Conservation (phyloP, 371 early-diverging fungal genomes). For the Dichotomocladium elegans region DNA sequence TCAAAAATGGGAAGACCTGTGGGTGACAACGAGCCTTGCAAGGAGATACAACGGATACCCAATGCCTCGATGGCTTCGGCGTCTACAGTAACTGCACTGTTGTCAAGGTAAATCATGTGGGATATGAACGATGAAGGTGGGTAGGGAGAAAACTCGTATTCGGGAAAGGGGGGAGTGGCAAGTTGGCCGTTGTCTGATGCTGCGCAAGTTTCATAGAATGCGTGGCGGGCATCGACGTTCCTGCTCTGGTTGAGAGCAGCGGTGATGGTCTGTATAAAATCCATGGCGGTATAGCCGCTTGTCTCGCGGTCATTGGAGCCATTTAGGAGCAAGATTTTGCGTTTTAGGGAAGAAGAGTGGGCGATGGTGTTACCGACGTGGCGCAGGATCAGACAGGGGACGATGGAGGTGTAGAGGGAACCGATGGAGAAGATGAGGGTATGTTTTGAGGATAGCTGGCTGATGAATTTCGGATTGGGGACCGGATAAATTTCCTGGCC, state of each 20-base stretch:
- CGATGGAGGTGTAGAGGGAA: slow-evolving; percentile 70
- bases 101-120: slow-evolving; percentile 63
- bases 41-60: slow-evolving; percentile 57
- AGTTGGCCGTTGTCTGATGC: slow-evolving; percentile 8
- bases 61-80: slow-evolving; percentile 49
- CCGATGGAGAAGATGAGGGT: slow-evolving; percentile 68
- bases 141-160: slow-evolving; percentile 30
- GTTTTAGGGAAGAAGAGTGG: slow-evolving; percentile 42
- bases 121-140: slow-evolving; percentile 64
- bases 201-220: slow-evolving; percentile 25
- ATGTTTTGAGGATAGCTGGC: slow-evolving; percentile 45
- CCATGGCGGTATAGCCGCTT: slow-evolving; percentile 63
- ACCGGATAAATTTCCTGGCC: slow-evolving; percentile 67
- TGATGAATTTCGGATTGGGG: slow-evolving; percentile 58
- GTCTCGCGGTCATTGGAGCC: slow-evolving; percentile 72
- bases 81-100: slow-evolving; percentile 48
- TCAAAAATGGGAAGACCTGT: slow-evolving; percentile 12
- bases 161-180: slow-evolving; percentile 33
- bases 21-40: slow-evolving; percentile 9
- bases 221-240: slow-evolving; percentile 40
- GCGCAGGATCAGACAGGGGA: slow-evolving; percentile 67
- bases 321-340: slow-evolving; percentile 68
- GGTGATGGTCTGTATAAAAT: slow-evolving; percentile 66
- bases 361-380: slow-evolving; percentile 64
- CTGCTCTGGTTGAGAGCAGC: slow-evolving; percentile 62